phyloP scores from a whole-genome alignment of 345 rosid genomes.

The Leavenworthia alabamica region DNA sequence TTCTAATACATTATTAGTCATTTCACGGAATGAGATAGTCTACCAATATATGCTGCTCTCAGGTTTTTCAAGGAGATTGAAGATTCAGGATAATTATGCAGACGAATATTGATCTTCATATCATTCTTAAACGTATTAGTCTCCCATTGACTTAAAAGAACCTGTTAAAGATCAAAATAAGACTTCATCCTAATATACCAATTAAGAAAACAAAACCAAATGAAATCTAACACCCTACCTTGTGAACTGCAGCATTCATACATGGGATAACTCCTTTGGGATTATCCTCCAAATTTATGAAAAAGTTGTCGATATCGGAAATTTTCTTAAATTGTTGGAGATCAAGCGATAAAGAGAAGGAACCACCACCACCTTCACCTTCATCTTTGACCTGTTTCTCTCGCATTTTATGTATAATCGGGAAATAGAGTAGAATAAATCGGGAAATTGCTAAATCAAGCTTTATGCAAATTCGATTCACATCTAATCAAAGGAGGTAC shows the following conservation, averaged over 20 bases:
- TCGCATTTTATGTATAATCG: not conserved
- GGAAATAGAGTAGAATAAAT: too few species aligned
- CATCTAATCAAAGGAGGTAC: slow-evolving; percentile 20
- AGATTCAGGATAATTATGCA: slow-evolving; percentile 73
- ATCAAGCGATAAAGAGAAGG: slow-evolving; percentile 55
- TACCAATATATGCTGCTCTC: slow-evolving; percentile 96
- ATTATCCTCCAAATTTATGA: slow-evolving; percentile 50
- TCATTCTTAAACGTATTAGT: slow-evolving; percentile 38
- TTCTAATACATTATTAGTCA: not conserved
- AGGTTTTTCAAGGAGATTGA: slow-evolving; percentile 73
- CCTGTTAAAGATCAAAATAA: slow-evolving; percentile 31
- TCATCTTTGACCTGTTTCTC: slow-evolving; percentile 57
- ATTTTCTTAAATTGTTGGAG: slow-evolving; percentile 57
- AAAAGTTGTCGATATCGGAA: slow-evolving; percentile 49
- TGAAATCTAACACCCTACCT: slow-evolving; percentile 37
- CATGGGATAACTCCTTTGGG: slow-evolving; percentile 75
- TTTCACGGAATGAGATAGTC: not conserved
- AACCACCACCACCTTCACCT: slow-evolving; percentile 46
- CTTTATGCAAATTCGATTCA: too few species aligned
- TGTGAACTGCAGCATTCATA: slow-evolving; percentile 76
- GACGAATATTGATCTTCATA: slow-evolving; percentile 63
- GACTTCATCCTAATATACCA: slow-evolving; percentile 5
- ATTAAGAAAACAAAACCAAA: not conserved
- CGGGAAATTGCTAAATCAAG: too few species aligned
- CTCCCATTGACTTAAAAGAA: slow-evolving; percentile 35